Evolutionary conservation across 768 basidiomycete species (phyloP).

Genomic region (Trichaptum fuscoviolaceum): DNA sequence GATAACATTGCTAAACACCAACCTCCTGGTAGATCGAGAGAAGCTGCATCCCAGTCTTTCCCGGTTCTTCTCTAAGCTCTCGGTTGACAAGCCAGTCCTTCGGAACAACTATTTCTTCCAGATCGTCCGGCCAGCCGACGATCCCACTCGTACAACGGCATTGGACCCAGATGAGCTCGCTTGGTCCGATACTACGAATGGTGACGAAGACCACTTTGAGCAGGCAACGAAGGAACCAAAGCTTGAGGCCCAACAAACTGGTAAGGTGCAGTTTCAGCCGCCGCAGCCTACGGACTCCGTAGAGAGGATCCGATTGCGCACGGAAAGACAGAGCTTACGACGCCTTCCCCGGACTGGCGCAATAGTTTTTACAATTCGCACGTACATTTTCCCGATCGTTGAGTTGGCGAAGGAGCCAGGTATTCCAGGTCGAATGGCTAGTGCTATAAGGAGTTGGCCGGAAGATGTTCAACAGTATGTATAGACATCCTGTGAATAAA

Average conservation of each 20-base stretch:
- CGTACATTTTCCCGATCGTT: slow-evolving; percentile 52
- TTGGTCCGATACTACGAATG: slow-evolving; percentile 55
- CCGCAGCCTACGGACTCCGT: background rate
- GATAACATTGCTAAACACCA: background rate
- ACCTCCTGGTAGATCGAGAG: slow-evolving; percentile 40
- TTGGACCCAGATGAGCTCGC: slow-evolving; percentile 61
- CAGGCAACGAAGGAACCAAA: slow-evolving; percentile 16
- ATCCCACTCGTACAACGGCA: slow-evolving; percentile 15
- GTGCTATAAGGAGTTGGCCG: slow-evolving; percentile 62
- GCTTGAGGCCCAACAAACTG: background rate
- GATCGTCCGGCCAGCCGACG: slow-evolving; percentile 26
- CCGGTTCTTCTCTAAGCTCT: slow-evolving; percentile 63
- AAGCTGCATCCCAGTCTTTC: slow-evolving; percentile 61
- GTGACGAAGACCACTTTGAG: slow-evolving; percentile 43
- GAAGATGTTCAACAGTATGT: slow-evolving; percentile 53
- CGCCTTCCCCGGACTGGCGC: slow-evolving; percentile 59
- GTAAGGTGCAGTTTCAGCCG: slow-evolving; percentile 1
- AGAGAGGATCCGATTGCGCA: slow-evolving; percentile 45
- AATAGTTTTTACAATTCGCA: slow-evolving; percentile 64
- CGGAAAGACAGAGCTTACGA: slow-evolving; percentile 63
- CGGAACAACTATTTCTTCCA: slow-evolving; percentile 64
- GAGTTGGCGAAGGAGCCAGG: slow-evolving; percentile 50
- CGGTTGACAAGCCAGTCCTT: slow-evolving; percentile 62
- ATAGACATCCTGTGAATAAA: slow-evolving; percentile 27
- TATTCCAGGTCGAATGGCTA: slow-evolving; percentile 56